Conservation (phyloP, 306 rosid genomes). For the Cicer arietinum region DNA sequence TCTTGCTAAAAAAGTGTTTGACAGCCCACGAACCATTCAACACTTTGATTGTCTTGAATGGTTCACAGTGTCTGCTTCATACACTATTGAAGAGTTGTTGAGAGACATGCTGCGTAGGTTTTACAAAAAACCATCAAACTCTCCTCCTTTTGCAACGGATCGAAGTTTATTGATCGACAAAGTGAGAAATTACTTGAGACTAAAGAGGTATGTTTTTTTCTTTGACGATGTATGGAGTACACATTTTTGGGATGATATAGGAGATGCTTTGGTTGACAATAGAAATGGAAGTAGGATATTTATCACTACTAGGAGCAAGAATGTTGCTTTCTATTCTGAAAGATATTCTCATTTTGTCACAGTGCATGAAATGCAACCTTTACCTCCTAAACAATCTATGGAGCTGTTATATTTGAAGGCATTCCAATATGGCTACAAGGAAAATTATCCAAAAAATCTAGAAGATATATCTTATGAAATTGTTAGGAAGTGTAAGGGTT, state of each 20-base stretch:
- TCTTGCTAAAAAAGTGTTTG: no score
- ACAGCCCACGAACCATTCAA: no score
- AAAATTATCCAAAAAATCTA: not conserved
- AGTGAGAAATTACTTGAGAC: not conserved
- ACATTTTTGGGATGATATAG: not conserved
- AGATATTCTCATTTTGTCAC: not conserved
- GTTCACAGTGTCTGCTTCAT: no score
- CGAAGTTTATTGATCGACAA: not conserved
- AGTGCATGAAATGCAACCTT: not conserved
- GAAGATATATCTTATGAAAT: not conserved
- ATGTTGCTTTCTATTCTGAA: not conserved
- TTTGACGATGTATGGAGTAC: constrained; percentile 37
- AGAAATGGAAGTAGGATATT: constrained; percentile 1
- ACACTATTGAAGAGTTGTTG: no score
- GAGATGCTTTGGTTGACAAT: not conserved
- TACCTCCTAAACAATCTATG: not conserved
- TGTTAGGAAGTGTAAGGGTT: not conserved
- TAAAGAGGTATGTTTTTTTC: not conserved
- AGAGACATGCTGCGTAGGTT: no score
- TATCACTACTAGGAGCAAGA: not conserved
- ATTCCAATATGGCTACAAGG: not conserved
- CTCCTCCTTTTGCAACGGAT: not conserved
- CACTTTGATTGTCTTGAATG: no score
- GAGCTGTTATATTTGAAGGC: not conserved
- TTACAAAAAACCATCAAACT: not conserved